Evolutionary conservation across 768 basidiomycete genomes (phyloP), one percentile per base, ranked within the genome.

Genomic region (Boletus subparvulus): DNA sequence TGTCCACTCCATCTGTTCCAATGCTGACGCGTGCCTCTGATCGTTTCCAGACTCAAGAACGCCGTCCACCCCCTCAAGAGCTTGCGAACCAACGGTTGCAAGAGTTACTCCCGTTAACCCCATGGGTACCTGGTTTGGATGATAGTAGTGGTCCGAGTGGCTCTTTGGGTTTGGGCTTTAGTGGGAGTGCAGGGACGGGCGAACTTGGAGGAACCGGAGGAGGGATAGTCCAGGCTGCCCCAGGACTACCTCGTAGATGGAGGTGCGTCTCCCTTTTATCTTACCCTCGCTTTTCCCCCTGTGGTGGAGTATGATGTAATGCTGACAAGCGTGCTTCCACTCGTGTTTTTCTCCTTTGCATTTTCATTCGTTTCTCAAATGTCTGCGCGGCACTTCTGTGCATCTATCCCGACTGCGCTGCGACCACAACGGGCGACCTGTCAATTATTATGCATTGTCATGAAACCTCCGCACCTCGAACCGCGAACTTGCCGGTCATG

Each of bases 241-340:
- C 64, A 12, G 61, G 52, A 21, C 35, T 52, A 33, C 58, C 66
- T 49, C 61, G 66, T 44, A 61, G 58, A 46, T 61, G 67, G 10
- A 70, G 67, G 69, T 70, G 60, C 58, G 69, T 69, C 28, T 47
- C 41, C 35, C 9, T 53, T 58, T 57, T 50, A 19, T 59, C 16
- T 55, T 1, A 16, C 36, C 36, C n/a, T n/a, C 21, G 4, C 45
- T 13, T 35, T 17, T 24, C n/a, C 6, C 19, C 17, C n/a, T 32
- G 11, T 19, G 26, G 9, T 26, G n/a, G 30, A 26, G 28, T 45
- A 28, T 32, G 28, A 40, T 12, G 16, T 47, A 47, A 56, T 58
- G 45, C 67, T 67, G 51, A 69, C 48, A 50, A 42, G 14, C 17
- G 24, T 40, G 45, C 24, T 54, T 32, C 6, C 14, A 19, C 47